These are phyloP conservation scores for Zygoascus biomembranicola DNA, from an alignment of 805 yeast genomes.

Conservation along the genomic window DNA sequence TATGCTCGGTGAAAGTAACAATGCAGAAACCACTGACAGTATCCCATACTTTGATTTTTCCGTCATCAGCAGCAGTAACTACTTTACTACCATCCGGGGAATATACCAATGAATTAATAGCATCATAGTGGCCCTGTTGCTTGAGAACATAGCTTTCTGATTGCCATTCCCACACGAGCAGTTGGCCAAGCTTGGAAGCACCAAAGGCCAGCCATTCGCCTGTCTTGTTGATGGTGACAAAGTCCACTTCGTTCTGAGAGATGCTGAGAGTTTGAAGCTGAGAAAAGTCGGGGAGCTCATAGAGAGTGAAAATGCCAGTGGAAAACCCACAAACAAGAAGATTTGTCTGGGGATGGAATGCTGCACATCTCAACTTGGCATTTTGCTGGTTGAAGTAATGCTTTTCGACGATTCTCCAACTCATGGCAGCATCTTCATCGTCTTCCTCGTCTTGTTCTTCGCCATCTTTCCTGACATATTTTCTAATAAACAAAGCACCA, in stretches of 20 bases:
- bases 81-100: slow-evolving; percentile 92
- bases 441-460: slow-evolving; percentile 37
- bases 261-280: slow-evolving; percentile 79
- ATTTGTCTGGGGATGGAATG: slow-evolving; percentile 68
- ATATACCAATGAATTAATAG: slow-evolving; percentile 74
- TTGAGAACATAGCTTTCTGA: slow-evolving; percentile 90
- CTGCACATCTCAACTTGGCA: slow-evolving; percentile 66
- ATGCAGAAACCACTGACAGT: slow-evolving; percentile 85
- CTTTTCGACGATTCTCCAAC: slow-evolving; percentile 80
- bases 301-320: slow-evolving; percentile 84
- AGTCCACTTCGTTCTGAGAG: slow-evolving; percentile 85
- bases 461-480: slow-evolving; percentile 51
- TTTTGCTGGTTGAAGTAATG: slow-evolving; percentile 61
- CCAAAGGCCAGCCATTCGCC: slow-evolving; percentile 99
- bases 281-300: slow-evolving; percentile 75
- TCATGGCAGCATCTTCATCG: slow-evolving; percentile 28
- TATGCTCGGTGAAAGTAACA: slow-evolving; percentile 85
- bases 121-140: slow-evolving; percentile 95
- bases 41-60: slow-evolving; percentile 96
- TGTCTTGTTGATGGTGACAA: slow-evolving; percentile 65
- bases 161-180: slow-evolving; percentile 97
- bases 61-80: slow-evolving; percentile 94
- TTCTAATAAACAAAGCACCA: slow-evolving; percentile 92
- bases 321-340: slow-evolving; percentile 81
- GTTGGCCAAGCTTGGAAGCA: slow-evolving; percentile 81